Evolutionary conservation across 163 green algal species (phyloP).

Genomic region (Scenedesmus sp.): DNA sequence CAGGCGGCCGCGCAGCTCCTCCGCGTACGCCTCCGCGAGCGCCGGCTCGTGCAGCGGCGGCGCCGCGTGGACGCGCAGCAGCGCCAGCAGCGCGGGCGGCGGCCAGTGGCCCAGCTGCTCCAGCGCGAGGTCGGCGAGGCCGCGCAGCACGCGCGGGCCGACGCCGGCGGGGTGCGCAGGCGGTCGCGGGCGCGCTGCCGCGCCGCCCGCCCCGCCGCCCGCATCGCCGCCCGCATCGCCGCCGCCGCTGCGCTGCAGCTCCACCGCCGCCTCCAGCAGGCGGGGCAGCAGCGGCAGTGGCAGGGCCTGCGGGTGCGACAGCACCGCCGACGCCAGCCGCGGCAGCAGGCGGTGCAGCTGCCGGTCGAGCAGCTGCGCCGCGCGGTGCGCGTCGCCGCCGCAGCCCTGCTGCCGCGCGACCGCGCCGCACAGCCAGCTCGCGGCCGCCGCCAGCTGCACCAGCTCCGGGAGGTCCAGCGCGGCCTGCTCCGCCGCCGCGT

Average conservation of each 20-base stretch:
- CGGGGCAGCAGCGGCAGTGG: background rate
- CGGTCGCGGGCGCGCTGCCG: background rate
- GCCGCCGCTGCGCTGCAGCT: constrained; percentile 6
- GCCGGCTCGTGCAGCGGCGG: background rate
- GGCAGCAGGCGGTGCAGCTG: constrained; percentile 7
- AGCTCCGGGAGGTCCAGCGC: background rate
- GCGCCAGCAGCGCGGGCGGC: background rate
- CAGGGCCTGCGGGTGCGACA: constrained; percentile 12
- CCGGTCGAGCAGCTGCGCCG: background rate
- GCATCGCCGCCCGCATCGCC: background rate
- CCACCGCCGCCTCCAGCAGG: constrained; percentile 10
- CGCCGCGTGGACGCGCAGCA: constrained; percentile 31
- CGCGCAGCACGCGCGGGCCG: constrained; percentile 4
- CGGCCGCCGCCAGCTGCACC: constrained; percentile 21
- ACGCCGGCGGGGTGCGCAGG: too few species aligned
- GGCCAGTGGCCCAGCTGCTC: constrained; percentile 28
- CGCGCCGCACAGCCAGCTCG: background rate
- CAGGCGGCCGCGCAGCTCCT: constrained; percentile 3
- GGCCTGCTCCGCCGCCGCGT: background rate
- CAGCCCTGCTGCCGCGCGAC: too few species aligned
- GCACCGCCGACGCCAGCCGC: constrained; percentile 4
- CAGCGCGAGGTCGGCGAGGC: constrained; percentile 1
- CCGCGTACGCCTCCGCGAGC: constrained; percentile 29
- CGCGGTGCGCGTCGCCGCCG: too few species aligned
- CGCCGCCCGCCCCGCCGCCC: background rate